Base-by-base conservation (phyloP, 331 rosid species). In the Pyracantha coccinea region DNA sequence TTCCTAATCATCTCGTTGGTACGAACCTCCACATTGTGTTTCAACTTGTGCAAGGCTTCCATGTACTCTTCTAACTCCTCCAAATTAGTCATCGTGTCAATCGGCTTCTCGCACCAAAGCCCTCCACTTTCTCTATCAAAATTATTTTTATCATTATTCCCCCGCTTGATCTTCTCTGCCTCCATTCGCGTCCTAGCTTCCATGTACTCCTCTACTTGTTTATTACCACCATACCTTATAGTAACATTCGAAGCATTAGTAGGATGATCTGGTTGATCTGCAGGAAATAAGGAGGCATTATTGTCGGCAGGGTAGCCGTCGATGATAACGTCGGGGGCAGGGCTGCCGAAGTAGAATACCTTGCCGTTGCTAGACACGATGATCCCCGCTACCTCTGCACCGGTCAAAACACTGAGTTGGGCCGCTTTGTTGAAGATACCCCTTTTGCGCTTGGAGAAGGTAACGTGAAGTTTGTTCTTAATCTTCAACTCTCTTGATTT, bases 371-470 rank as follows among this genome's bases (percentile, higher is more conserved):
- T 14, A 5, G 81, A 77, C 5, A 77, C 45, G n/a, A 77, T 71
- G 6, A 61, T 44, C 1, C 38, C 76, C 3, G 57, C 72, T 1
- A 53, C 44, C 20, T 77, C 76, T 3, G 81, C 71, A 1, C 81
- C 81, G 31, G 65, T 70, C 31, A 77, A 47, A 44, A 77, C 44
- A 29, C 58, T 77, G 8, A 77, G 20, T 35, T 77, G 76, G 3
- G 72, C 76, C 1, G 81, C 81, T 52, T 77, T 77, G 32, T 69
- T 77, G 71, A 77, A 60, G 19, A 70, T 54, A 7, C 77, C 76
- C 8, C 3, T 52, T 66, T 70, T 77, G 28, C 81, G 70, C 72
- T 77, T 77, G 1, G 81, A 77, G 71, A 77, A 77, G 4, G 81
- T 53, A 28, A 69, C 77, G 47, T 77, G 72, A 27, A 76, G 81